Evolutionary conservation across 2,329 filamentous ascomycete genomes (phyloP).

Genomic region (Daldinia sp.): DNA sequence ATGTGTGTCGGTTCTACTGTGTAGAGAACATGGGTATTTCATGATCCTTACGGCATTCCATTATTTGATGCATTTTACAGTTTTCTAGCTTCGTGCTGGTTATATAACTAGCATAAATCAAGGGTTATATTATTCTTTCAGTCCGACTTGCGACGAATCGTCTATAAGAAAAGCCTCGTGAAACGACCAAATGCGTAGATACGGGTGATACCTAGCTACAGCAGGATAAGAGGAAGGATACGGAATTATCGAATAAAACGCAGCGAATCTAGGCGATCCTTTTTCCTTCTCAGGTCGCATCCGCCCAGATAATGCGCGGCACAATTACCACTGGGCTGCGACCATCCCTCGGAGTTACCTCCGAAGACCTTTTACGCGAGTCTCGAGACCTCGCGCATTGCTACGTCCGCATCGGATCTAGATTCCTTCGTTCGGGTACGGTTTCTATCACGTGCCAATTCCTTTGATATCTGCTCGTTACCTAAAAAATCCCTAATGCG

Average conservation of each 20-base stretch:
- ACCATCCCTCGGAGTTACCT: not conserved
- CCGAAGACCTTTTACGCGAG: not conserved
- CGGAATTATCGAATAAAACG: not conserved
- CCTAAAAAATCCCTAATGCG: no score
- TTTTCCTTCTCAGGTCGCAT: not conserved
- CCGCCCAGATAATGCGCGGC: slow-evolving; percentile 1
- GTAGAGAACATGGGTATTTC: slow-evolving; percentile 4
- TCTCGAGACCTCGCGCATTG: not conserved
- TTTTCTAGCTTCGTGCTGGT: not conserved
- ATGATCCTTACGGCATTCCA: not conserved
- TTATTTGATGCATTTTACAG: not conserved
- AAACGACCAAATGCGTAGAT: not conserved
- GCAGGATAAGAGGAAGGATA: not conserved
- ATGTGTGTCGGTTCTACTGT: slow-evolving; percentile 2
- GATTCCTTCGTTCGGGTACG: not conserved
- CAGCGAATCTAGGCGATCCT: not conserved
- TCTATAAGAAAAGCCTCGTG: not conserved
- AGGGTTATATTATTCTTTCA: not conserved
- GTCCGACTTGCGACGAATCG: not conserved
- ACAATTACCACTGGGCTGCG: not conserved
- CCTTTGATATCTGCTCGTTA: not conserved
- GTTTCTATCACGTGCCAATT: not conserved
- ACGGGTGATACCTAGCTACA: no score
- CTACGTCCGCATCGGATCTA: not conserved
- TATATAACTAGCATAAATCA: not conserved